Percentiles rank a stretch among this genome's conserved stretches.
Conservation (phyloP, 2,329 filamentous ascomycete genomes). For the Cladosporium sp. region DNA sequence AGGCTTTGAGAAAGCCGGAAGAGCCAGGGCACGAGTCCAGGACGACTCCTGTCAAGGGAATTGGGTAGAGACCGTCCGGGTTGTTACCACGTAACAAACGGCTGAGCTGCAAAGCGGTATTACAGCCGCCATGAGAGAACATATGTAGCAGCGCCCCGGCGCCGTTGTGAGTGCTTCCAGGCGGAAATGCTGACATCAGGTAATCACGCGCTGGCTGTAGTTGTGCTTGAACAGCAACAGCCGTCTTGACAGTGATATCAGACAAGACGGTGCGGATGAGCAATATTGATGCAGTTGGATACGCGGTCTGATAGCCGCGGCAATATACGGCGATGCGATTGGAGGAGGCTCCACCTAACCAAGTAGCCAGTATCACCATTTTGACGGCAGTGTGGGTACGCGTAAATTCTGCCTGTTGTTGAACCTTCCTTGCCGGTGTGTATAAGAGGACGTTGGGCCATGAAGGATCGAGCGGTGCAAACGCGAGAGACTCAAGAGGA, state of each 20-base stretch:
- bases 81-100: not conserved
- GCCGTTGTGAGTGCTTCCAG: not conserved
- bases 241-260: slow-evolving; percentile 1
- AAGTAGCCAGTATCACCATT: slow-evolving; percentile 10
- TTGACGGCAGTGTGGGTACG: not conserved
- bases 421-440: not conserved
- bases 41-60: not conserved
- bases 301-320: slow-evolving; percentile 4
- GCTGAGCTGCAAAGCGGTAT: slow-evolving; percentile 6
- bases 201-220: not conserved
- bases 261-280: slow-evolving; percentile 9
- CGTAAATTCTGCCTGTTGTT: not conserved
- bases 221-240: not conserved
- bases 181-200: not conserved
- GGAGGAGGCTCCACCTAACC: slow-evolving; percentile 5
- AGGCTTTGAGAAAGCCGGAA: not conserved
- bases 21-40: slow-evolving; percentile 1
- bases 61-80: not conserved
- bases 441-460: not conserved
- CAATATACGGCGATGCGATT: slow-evolving; percentile 9
- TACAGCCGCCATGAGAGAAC: slow-evolving; percentile 7
- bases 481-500: not conserved
- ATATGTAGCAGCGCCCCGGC: slow-evolving; percentile 2
- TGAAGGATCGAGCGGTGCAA: not conserved
- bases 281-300: not conserved